A percentile compares a stretch with the other conserved stretches of the same genome.
Evolutionary conservation across 192 early-diverging fungal species (phyloP).

Genomic region (Coemansia brasiliensis): DNA sequence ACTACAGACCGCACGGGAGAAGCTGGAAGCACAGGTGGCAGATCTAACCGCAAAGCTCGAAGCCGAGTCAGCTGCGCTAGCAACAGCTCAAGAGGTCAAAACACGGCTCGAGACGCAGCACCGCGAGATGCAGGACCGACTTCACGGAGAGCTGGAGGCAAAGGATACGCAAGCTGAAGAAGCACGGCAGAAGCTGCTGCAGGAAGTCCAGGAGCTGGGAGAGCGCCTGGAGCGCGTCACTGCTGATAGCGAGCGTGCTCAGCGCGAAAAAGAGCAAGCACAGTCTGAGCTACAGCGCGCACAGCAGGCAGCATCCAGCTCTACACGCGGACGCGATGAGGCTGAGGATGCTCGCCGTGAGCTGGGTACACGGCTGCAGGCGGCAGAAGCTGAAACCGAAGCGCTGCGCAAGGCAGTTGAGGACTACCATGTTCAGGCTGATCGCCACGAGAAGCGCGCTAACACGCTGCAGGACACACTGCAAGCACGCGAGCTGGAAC

Average conservation of each 20-base stretch:
- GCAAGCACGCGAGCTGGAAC: constrained; percentile 61
- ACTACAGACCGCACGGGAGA: constrained; percentile 43
- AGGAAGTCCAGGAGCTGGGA: constrained; percentile 61
- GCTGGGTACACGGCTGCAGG: constrained; percentile 55
- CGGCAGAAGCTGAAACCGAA: constrained; percentile 66
- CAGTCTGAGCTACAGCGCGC: constrained; percentile 66
- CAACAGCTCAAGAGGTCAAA: constrained; percentile 68
- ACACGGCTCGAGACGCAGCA: constrained; percentile 67
- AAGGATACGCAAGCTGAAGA: constrained; percentile 78
- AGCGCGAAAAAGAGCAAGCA: constrained; percentile 63
- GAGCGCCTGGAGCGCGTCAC: constrained; percentile 58
- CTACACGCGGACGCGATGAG: constrained; percentile 65
- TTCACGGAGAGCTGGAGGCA: constrained; percentile 60
- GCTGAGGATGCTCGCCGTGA: constrained; percentile 65
- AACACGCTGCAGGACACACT: constrained; percentile 63
- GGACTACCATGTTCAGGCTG: constrained; percentile 70
- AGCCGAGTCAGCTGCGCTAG: constrained; percentile 59
- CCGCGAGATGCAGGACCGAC: constrained; percentile 64
- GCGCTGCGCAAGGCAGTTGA: constrained; percentile 44
- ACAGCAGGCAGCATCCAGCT: constrained; percentile 57
- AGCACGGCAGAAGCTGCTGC: constrained; percentile 62
- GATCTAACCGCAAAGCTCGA: constrained; percentile 67
- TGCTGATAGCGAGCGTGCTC: constrained; percentile 58
- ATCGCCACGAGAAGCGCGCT: constrained; percentile 71
- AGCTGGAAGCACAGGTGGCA: constrained; percentile 61